Evolutionary conservation across 176 grass and related monocot genomes (phyloP).

Genomic region (Aegilops longissima): DNA sequence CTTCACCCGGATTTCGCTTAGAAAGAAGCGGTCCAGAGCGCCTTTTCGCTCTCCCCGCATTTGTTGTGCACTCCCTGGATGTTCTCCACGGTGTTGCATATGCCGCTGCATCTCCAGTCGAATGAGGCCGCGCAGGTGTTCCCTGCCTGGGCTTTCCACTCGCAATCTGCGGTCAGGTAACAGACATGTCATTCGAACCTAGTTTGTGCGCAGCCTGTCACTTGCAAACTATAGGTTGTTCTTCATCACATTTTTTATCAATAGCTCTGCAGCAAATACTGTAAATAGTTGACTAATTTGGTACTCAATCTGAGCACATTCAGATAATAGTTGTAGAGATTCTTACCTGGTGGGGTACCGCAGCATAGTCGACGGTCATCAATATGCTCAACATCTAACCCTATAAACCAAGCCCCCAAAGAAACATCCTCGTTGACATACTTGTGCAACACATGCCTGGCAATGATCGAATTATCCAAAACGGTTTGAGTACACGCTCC

Average conservation of each 20-base stretch:
- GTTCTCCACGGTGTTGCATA: conserved; percentile 76
- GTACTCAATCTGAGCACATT: background rate
- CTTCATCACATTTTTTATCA: background rate
- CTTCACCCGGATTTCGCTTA: background rate
- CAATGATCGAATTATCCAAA: conserved; percentile 10
- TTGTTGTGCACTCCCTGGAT: conserved; percentile 76
- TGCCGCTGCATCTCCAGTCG: conserved; percentile 90
- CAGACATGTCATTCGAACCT: background rate
- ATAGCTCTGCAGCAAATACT: background rate
- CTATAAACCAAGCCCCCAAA: conserved; percentile 80
- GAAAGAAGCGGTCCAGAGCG: conserved; percentile 48
- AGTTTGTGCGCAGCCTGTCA: background rate
- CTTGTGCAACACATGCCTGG: conserved; percentile 80
- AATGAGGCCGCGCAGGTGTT: conserved; percentile 75
- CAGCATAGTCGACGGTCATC: conserved; percentile 86
- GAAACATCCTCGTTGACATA: conserved; percentile 93
- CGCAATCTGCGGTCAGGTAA: conserved; percentile 55
- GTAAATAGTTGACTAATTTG: background rate
- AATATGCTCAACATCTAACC: conserved; percentile 90
- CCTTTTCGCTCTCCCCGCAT: conserved; percentile 63
- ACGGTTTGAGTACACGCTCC: background rate
- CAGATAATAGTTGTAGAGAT: background rate
- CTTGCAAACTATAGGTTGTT: background rate
- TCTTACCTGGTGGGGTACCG: conserved; percentile 73
- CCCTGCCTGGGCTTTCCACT: conserved; percentile 88